Conservation (phyloP, 2,329 filamentous ascomycete genomes). For the Teratosphaeria viscida region DNA sequence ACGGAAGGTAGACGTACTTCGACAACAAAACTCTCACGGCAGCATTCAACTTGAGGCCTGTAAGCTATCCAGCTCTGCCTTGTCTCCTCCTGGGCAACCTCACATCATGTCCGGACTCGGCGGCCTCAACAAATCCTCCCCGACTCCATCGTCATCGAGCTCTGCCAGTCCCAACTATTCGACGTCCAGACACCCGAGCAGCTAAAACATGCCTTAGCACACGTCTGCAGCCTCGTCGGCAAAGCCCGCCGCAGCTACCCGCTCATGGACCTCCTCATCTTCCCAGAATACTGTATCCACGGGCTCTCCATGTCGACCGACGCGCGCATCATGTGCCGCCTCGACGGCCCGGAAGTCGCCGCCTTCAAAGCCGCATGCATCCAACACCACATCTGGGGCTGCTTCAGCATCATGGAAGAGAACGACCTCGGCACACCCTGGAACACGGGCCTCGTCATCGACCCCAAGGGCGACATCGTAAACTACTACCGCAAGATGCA, state of each 20-base stretch:
- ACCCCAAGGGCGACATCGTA: conserved; percentile 13
- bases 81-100: neutral
- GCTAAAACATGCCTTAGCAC: conserved; percentile 8
- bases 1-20: neutral
- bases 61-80: neutral
- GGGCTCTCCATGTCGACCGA: conserved; percentile 20
- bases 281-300: conserved; percentile 23
- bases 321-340: conserved; percentile 19
- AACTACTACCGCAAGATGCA: conserved; percentile 22
- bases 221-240: conserved; percentile 11
- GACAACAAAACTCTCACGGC: neutral
- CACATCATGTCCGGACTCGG: neutral
- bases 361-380: conserved; percentile 18
- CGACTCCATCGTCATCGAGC: neutral
- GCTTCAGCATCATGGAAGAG: conserved; percentile 23
- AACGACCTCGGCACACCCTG: conserved; percentile 16
- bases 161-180: neutral
- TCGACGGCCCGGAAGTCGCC: conserved; percentile 22
- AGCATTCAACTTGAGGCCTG: neutral
- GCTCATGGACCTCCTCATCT: conserved; percentile 19
- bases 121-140: neutral
- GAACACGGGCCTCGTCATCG: conserved; percentile 18
- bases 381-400: conserved; percentile 19
- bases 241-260: conserved; percentile 14
- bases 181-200: conserved; percentile 3